These are phyloP conservation scores for Pseudogymnoascus sp. DNA, from an alignment of 2,329 filamentous ascomycete genomes.

Conservation along the genomic window DNA sequence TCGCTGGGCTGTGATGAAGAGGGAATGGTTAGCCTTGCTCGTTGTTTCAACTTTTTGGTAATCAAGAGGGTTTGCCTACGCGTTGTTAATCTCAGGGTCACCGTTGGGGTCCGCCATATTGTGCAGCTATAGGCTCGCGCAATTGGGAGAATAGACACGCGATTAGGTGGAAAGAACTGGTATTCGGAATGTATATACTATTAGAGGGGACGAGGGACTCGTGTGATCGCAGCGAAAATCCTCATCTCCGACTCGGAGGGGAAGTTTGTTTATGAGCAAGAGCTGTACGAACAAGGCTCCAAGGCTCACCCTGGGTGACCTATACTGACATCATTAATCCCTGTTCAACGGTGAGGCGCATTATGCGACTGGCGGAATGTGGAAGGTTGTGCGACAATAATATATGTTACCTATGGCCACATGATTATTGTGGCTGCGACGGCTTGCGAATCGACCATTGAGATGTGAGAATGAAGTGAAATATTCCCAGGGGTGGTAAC, in stretches of 20 bases:
- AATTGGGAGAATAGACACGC: neutral
- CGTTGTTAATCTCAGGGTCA: neutral
- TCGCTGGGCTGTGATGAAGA: neutral
- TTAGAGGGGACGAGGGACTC: neutral
- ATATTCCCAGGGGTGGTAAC: neutral
- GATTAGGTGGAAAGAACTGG: neutral
- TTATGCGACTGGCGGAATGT: neutral
- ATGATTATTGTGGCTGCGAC: neutral
- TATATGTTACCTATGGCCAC: neutral
- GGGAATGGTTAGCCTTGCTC: neutral
- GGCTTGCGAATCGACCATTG: neutral
- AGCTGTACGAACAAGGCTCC: neutral
- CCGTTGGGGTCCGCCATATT: neutral
- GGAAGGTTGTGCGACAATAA: neutral
- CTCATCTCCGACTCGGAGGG: neutral
- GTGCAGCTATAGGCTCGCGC: neutral
- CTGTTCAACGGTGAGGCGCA: neutral
- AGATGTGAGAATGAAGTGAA: constrained; percentile 3
- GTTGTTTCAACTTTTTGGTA: neutral
- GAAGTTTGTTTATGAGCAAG: neutral
- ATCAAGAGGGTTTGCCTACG: neutral
- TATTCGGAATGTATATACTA: neutral
- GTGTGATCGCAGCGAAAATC: neutral
- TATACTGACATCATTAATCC: neutral
- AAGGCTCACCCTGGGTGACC: neutral